Percentiles rank a stretch among this genome's conserved stretches.
These are phyloP conservation scores for Tetracladium maxilliforme DNA, from an alignment of 2,329 filamentous ascomycete species.

Conservation along the genomic window DNA sequence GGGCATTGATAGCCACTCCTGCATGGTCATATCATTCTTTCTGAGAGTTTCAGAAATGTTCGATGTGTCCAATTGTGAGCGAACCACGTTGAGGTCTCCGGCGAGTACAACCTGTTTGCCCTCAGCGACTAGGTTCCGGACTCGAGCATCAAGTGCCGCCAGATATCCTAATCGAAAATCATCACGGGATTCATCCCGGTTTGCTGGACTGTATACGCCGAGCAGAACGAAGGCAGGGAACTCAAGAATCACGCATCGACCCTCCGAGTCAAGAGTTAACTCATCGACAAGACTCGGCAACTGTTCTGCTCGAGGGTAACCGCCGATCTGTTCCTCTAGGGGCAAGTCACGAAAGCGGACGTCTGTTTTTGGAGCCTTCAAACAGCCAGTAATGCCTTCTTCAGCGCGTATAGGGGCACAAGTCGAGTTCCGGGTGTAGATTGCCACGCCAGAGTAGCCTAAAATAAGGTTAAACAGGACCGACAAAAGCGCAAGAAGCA, in stretches of 20 bases:
- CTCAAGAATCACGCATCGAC: constrained; percentile 79
- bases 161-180: constrained; percentile 74
- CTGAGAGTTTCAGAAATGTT: constrained; percentile 56
- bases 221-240: constrained; percentile 91
- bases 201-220: constrained; percentile 84
- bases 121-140: constrained; percentile 66
- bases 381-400: constrained; percentile 77
- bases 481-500: constrained; percentile 2
- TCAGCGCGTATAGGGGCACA: constrained; percentile 83
- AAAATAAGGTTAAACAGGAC: constrained; percentile 3
- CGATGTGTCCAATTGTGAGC: constrained; percentile 67
- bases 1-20: constrained; percentile 59
- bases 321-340: constrained; percentile 64
- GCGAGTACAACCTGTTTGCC: constrained; percentile 78
- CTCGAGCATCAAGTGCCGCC: constrained; percentile 62
- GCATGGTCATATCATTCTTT: constrained; percentile 51
- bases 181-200: constrained; percentile 69
- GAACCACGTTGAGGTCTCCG: constrained; percentile 75
- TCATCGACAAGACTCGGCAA: constrained; percentile 53
- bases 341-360: constrained; percentile 64
- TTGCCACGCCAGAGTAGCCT: constrained; percentile 93
- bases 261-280: constrained; percentile 69
- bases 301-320: constrained; percentile 63
- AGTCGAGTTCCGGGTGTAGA: constrained; percentile 79
- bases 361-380: constrained; percentile 58